Evolutionary conservation across 192 early-diverging fungal species (phyloP), one percentile per base, ranked within the genome.

Genomic region (Thoreauomyces humboldtii): DNA sequence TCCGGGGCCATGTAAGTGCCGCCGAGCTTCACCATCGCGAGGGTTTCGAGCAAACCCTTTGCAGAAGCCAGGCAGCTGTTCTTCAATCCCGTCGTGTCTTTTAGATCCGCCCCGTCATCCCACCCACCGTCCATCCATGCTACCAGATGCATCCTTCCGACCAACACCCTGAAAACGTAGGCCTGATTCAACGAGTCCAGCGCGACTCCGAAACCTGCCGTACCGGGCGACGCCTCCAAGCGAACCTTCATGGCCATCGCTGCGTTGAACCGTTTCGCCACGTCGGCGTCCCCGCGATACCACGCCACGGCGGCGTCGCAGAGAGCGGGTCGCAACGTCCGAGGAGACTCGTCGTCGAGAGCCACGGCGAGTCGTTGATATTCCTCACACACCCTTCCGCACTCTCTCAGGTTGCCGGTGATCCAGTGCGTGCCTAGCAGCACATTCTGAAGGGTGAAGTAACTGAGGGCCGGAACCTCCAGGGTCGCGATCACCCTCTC

Each of bases 191-290:
- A 19, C 12, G 22, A 4, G 34, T 21, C 19, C 36, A 59, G 15
- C n/a, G n/a, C 57, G n/a, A 41, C 22, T 6, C 57, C 57, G 29
- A 59, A 59, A 0, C 57, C 57, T 15, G 41, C 41, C 32, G 57
- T 37, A 21, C n/a, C 19, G 34, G 35, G 41, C 57, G 35, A 0
- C 22, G 0, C 22, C 29, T 37, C 35, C 4, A 7, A 28, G 57
- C 57, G 29, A 29, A 6, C 7, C 12, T 37, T 12, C 35, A 21
- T 24, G 35, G 57, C 19, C 7, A 22, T 29, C n/a, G 29, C 41
- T 59, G 57, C 12, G 34, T 35, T 37, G 41, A 41, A 59, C 32
- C 57, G 41, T 6, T 37, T 17, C 28, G 34, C 11, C 32, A 35
- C 33, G 21, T 59, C 35, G 4, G 35, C 57, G 0, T 37, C 21